Conservation (phyloP, 805 yeast species). For the Brettanomyces sp. region DNA sequence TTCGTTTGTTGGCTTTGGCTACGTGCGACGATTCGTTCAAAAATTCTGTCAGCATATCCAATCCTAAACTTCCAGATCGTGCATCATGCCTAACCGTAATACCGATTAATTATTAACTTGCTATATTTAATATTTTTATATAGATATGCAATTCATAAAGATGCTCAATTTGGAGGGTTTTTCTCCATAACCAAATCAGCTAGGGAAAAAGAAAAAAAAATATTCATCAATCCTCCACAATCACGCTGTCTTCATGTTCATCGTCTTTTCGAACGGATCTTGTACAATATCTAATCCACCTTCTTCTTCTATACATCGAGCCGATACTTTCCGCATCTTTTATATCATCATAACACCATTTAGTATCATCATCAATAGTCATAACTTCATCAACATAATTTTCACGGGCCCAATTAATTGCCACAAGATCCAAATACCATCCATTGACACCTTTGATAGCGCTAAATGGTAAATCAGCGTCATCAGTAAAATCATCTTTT, state of each 20-base stretch:
- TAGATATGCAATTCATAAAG: not conserved
- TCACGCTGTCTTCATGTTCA: slow-evolving; percentile 3
- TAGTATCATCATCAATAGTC: slow-evolving; percentile 60
- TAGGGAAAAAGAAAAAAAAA: no score
- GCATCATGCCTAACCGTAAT: not conserved
- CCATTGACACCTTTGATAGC: slow-evolving; percentile 16
- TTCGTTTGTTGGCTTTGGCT: slow-evolving; percentile 25
- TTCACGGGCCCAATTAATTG: slow-evolving; percentile 51
- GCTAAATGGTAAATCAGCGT: not conserved
- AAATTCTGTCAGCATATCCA: slow-evolving; percentile 9
- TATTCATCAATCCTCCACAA: not conserved
- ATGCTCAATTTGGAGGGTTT: no score
- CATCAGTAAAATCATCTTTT: not conserved
- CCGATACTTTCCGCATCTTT: slow-evolving; percentile 8
- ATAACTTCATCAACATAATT: slow-evolving; percentile 43
- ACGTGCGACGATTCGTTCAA: slow-evolving; percentile 36
- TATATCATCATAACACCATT: slow-evolving; percentile 73
- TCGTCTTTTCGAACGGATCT: slow-evolving; percentile 15
- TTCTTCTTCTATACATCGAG: slow-evolving; percentile 43
- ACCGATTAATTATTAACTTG: not conserved
- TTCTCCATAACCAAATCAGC: no score
- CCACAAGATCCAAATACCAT: slow-evolving; percentile 64
- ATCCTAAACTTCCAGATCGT: not conserved
- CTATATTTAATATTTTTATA: not conserved
- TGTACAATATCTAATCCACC: slow-evolving; percentile 50